Evolutionary conservation across 257 asterid species (phyloP), one percentile per base, ranked within the genome.

Genomic region (Przewalskia tangutica): DNA sequence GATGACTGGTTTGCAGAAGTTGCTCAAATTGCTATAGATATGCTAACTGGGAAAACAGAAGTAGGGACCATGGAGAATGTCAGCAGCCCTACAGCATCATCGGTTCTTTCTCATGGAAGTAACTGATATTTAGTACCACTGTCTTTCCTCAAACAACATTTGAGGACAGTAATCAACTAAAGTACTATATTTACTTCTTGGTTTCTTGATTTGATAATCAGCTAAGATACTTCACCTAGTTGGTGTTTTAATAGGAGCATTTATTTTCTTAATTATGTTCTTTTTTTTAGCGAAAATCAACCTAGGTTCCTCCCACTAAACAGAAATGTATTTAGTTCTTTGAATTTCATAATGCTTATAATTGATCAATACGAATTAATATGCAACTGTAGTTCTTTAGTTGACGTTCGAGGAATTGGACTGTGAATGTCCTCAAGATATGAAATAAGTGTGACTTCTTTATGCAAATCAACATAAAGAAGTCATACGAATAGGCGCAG

Each of bases 1-100:
- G 98, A 95, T 84, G 99, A 95, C 58, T 94, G 98, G 99, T 94
- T 95, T 48, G 95, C 96, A 7, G 99, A 95, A 58, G 97, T 91
- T 44, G 98, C 99, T 58, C 97, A 92, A 86, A 91, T 90, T 5
- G 97, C 99, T 27, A 92, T 94, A 68, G 93, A 95, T 77, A 92
- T 89, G 95, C 75, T 94, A 77, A 75, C 84, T 7, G 98, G 97
- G 42, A 88, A 92, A 89, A 92, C 93, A 53, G 84, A 87, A 65
- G 90, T 91, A 58, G 97, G 89, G 51, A 67, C 84, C 51, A 20
- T 80, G 6, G 98, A 90, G 8, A 84, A 85, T 55, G 66, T 20
- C 23, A 89, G 84, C 17, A 95, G 98, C 79, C 97, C 97, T 42
- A 88, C 97, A 4, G 91, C 93, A 38, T 91, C 97, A 53, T 93